Evolutionary conservation across 202 grass and related monocot species (phyloP), one percentile per base, ranked within the genome.

Genomic region (Setaria italica): DNA sequence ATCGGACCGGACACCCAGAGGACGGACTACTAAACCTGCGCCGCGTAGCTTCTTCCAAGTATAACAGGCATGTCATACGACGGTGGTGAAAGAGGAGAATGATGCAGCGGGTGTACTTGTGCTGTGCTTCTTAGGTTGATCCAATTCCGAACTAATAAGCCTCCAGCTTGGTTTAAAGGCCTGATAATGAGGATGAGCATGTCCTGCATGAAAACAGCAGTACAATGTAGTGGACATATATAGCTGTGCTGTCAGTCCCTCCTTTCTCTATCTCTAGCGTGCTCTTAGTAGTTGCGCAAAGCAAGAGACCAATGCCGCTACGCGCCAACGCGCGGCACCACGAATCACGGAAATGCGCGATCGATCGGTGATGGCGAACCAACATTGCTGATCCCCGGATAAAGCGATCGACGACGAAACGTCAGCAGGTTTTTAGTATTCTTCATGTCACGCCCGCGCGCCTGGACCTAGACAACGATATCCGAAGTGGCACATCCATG

Each of bases 341-440:
- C 17, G 29, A 66, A 56, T 56, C 77, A 66, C 16, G 77, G 25
- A 46, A 86, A 37, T 86, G 68, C 34, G 19, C 58, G 43, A 41
- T 48, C 50, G 25, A 72, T 49, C 82, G 32, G 51, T 37, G 58
- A 19, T 63, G 71, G 71, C 47, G 50, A 75, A 75, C 19, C 42
- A 65, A 19, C 34, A n/a, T n/a, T 65, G 10, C 34, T 29, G 47
- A 70, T 72, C 19, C 8, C 30, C 12, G 53, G 39, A 78, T 49
- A 72, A 79, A 65, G 76, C 57, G 21, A 39, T 25, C n/a, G 39
- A 41, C 39, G 1, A 6, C 6, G 39, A 67, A 71, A 65, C 11
- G 43, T 33, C 32, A 20, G 33, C 59, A 25, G 47, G 30, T 8
- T 55, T 65, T 71, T 53, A 14, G 34, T 72, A 32, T 79, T 42